Percentiles rank a stretch among this genome's conserved stretches.
These are phyloP conservation scores for Myriangium duriaei DNA, from an alignment of 2,329 filamentous ascomycete genomes.

Conservation along the genomic window DNA sequence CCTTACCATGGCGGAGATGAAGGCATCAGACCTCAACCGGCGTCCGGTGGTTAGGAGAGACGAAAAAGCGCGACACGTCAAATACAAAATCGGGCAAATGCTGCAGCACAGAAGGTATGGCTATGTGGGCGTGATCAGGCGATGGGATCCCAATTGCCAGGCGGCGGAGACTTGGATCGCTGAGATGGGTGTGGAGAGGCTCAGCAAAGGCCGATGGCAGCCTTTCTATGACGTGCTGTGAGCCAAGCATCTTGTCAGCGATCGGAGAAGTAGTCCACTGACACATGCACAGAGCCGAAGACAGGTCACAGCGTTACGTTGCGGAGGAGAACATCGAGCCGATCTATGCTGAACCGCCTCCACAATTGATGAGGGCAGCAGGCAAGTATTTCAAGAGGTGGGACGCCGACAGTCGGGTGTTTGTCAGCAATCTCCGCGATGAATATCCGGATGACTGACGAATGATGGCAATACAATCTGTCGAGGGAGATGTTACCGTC, in stretches of 20 bases:
- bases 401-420: constrained; percentile 51
- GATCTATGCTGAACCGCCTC: constrained; percentile 38
- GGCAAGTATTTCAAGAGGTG: constrained; percentile 85
- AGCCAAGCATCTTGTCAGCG: constrained; percentile 29
- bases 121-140: constrained; percentile 71
- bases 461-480: not conserved
- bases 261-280: not conserved
- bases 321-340: constrained; percentile 69
- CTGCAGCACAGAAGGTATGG: constrained; percentile 71
- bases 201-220: constrained; percentile 49
- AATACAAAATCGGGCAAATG: constrained; percentile 65
- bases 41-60: constrained; percentile 26
- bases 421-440: constrained; percentile 72
- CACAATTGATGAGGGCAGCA: constrained; percentile 55
- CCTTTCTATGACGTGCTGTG: constrained; percentile 82
- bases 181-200: constrained; percentile 49
- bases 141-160: constrained; percentile 60
- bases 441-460: constrained; percentile 76
- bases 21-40: constrained; percentile 42
- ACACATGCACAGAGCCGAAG: constrained; percentile 41
- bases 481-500: too few relatives aligned
- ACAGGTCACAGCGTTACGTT: constrained; percentile 59
- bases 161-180: constrained; percentile 50
- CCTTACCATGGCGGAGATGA: constrained; percentile 43
- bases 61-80: constrained; percentile 32